Evolutionary conservation across 495 filamentous ascomycete genomes (phyloP), one percentile per base, ranked within the genome.

Genomic region (Tetracladium setigerum): DNA sequence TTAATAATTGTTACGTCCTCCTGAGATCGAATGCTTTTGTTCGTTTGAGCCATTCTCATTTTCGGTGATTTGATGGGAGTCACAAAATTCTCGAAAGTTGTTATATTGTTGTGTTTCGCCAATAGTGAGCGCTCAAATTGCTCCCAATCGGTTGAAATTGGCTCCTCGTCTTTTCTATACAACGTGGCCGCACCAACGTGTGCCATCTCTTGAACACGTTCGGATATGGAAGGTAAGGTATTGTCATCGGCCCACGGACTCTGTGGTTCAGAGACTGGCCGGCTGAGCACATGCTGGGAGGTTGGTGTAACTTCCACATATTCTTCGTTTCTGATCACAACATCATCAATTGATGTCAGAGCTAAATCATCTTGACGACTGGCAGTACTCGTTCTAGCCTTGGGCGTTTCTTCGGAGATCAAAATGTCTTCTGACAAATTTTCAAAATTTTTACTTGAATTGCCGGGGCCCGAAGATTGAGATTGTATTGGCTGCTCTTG

Each of bases 231-330:
- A 6, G 40, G 40, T 27, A 12, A 27, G 2, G 19, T 8, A 31
- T 42, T n/a, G 14, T 41, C 19, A 2, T 13, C n/a, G 19, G 47
- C 48, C 55, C 55, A 58, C 5, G 55, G 55, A 30, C 46, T 58
- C 17, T 58, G 55, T 9, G 41, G 44, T 5, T 17, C 52, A 38
- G 17, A 32, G 4, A 27, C 36, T 46, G 41, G 12, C 53, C 47
- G 41, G 36, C 53, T 57, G 12, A 4, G 40, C 10, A 30, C 12
- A 13, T 16, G 27, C 7, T 27, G 22, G 22, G 22, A 27, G 22
- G 7, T 7, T 27, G 22, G 3, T 27, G 22, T 27, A 27, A 7
- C 22, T 27, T 3, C 22, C 22, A 27, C 22, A 27, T 27, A 7
- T 27, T 7, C 22, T 27, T 27, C 22, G 3, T 27, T 27, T 3